Base-by-base conservation (phyloP, 2,329 filamentous ascomycete species). In the Diplodia scrobiculata region DNA sequence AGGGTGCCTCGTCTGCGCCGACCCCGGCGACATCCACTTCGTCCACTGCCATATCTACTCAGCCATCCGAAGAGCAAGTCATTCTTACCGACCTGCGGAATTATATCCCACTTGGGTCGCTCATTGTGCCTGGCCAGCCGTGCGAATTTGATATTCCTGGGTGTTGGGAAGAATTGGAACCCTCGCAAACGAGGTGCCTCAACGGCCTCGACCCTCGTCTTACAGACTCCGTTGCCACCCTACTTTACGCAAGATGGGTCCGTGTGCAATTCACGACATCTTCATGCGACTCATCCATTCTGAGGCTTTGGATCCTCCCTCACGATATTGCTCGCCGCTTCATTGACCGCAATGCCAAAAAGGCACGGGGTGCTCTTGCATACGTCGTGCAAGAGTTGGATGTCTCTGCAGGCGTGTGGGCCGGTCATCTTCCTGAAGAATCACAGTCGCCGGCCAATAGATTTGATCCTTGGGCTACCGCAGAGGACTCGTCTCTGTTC, bases 271-370 rank as follows among this genome's bases (percentile, higher is more conserved):
- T 11, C 68, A 36, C 36, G n/a, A 17, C 14, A 45, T 21, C 48
- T 25, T n/a, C 32, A 21, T 34, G 25, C 69, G 63, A 32, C 29
- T 38, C 52, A 1, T 36, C 11, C 50, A 48, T 78, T 41, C 54
- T 86, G 7, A 82, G 88, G 25, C 79, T 91, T 0, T 87, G 89
- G 70, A 70, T 90, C 3, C 81, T 91, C 1, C 87, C 89, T 1
- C 86, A 90, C 69, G 90, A 93, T 75, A 80, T 86, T 38, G 82
- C 83, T 1, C 82, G 86, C 34, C 73, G 79, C 1, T 74, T 75
- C 3, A 78, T 90, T n/a, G 78, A 84, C 47, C 81, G 86, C 6
- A 79, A 77, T 1, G 78, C 82, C 66, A 70, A 70, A 1, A 74
- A 71, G 17, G 73, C 89, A 5, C 78, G 78, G 32, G 82, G 75